phyloP scores from a whole-genome alignment of 805 yeast genomes.

The Lipomyces chichibuensis region DNA sequence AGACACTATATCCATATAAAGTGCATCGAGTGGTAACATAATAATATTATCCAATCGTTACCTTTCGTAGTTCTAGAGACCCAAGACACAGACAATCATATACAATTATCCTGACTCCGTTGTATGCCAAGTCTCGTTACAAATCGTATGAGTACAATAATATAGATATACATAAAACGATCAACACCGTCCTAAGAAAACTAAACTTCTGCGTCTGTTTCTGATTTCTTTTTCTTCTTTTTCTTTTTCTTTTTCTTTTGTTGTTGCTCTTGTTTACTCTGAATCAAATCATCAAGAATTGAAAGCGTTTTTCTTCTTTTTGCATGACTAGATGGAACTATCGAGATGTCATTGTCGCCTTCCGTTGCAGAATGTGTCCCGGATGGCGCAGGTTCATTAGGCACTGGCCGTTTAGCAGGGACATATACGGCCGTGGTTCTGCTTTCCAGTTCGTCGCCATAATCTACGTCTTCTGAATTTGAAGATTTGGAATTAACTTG shows the following conservation, averaged over 20 bases:
- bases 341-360: background rate
- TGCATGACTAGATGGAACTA: background rate
- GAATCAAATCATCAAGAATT: constrained; percentile 18
- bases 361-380: background rate
- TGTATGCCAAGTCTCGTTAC: background rate
- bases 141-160: background rate
- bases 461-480: constrained; percentile 5
- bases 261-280: constrained; percentile 6
- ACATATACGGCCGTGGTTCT: constrained; percentile 8
- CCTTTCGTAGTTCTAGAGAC: background rate
- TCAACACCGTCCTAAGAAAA: background rate
- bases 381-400: background rate
- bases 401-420: background rate
- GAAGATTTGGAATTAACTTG: background rate
- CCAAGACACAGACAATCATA: background rate
- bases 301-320: constrained; percentile 11
- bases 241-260: constrained; percentile 10
- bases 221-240: background rate
- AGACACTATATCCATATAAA: no score
- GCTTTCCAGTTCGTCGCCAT: constrained; percentile 26
- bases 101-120: background rate
- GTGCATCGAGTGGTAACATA: no score
- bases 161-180: background rate
- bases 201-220: background rate
- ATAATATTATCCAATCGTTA: no score